A percentile compares a stretch with the other conserved stretches of the same genome.
phyloP scores from a whole-genome alignment of 306 rosid species.

The Gastrolobium bilobum region DNA sequence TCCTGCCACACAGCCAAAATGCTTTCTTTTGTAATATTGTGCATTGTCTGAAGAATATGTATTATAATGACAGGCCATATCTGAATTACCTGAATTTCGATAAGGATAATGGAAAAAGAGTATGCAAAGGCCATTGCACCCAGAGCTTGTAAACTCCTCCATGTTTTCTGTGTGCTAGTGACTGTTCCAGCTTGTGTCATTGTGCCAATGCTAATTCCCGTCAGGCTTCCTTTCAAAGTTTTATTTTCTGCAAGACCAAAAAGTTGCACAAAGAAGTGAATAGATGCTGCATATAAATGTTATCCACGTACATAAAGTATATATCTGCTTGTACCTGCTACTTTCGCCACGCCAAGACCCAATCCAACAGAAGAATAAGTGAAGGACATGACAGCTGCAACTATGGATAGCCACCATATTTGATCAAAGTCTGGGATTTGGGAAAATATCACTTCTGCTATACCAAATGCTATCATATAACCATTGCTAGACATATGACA shows the following conservation, averaged over 20 bases:
- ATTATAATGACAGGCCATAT: neutral
- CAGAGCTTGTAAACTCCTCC: conserved; percentile 82
- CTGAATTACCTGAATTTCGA: conserved; percentile 77
- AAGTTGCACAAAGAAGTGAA: conserved; percentile 5
- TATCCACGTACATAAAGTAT: neutral
- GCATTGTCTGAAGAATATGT: neutral
- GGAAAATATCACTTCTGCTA: conserved; percentile 70
- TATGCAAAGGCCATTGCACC: conserved; percentile 85
- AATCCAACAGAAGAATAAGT: conserved; percentile 72
- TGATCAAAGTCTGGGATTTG: conserved; percentile 82
- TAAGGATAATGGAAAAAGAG: conserved; percentile 75
- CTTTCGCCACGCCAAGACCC: conserved; percentile 73
- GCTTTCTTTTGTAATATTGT: neutral
- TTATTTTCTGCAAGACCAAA: conserved; percentile 57
- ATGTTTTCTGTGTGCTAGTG: conserved; percentile 68
- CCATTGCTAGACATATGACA: conserved; percentile 85
- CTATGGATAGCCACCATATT: conserved; percentile 84
- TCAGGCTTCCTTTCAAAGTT: conserved; percentile 67
- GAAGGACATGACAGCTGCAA: conserved; percentile 83
- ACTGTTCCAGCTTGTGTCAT: conserved; percentile 67
- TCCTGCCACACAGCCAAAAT: conserved; percentile 56
- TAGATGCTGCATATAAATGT: neutral
- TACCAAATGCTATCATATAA: conserved; percentile 78
- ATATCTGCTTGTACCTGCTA: conserved; percentile 59
- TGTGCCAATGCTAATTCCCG: conserved; percentile 75